A percentile compares a stretch with the other conserved stretches of the same genome.
These are phyloP conservation scores for Podaxis sp. DNA, from an alignment of 768 basidiomycete species.

Conservation along the genomic window DNA sequence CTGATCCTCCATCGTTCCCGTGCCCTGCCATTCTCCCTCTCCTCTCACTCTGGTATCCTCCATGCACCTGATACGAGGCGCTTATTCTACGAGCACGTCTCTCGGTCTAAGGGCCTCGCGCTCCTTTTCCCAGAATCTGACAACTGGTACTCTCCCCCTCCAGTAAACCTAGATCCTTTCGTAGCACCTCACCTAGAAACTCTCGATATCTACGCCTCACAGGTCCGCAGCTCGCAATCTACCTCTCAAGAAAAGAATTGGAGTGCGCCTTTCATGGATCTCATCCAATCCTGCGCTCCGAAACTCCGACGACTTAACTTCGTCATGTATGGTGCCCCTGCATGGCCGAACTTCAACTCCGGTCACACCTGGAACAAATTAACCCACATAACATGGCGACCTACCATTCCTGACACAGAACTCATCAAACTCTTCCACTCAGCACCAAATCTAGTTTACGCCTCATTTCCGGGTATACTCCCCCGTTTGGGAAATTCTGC, in stretches of 20 bases:
- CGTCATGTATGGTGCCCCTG: not conserved
- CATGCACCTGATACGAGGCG: not conserved
- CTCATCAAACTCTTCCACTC: slow-evolving; percentile 5
- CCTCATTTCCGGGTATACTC: slow-evolving; percentile 5
- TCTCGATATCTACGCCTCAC: slow-evolving; percentile 2
- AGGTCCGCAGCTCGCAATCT: not conserved
- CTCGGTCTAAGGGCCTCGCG: not conserved
- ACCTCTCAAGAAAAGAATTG: not conserved
- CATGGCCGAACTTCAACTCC: not conserved
- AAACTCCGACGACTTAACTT: slow-evolving; percentile 2
- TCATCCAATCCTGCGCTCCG: slow-evolving; percentile 2
- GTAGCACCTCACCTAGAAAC: slow-evolving; percentile 3
- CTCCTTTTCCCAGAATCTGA: slow-evolving; percentile 1
- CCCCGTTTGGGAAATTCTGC: not conserved
- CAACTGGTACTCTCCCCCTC: not conserved
- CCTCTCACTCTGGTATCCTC: slow-evolving; percentile 1
- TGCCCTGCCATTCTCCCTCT: slow-evolving; percentile 1
- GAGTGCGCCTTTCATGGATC: not conserved
- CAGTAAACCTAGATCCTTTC: not conserved
- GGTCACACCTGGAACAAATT: slow-evolving; percentile 2
- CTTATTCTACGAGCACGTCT: not conserved
- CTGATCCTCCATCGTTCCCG: not conserved
- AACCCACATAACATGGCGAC: slow-evolving; percentile 10
- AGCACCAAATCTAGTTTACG: slow-evolving; percentile 9
- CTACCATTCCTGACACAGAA: not conserved